phyloP scores from a whole-genome alignment of 2,329 filamentous ascomycete genomes.

The Helminthosporium solani region DNA sequence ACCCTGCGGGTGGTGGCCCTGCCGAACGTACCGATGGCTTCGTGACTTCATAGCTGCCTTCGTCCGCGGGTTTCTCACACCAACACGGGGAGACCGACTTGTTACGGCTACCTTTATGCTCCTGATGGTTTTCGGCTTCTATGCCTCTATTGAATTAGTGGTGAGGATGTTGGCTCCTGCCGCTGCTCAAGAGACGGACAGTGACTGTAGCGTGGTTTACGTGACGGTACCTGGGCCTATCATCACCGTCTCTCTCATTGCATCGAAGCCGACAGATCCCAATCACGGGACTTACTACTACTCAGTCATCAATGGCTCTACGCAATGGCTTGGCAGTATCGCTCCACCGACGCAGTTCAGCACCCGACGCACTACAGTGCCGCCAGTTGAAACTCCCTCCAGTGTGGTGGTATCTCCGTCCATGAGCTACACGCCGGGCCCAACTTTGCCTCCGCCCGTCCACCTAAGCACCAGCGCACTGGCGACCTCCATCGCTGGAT shows the following conservation, averaged over 20 bases:
- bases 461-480: neutral
- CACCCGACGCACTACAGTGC: conserved; percentile 1
- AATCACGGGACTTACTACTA: conserved; percentile 37
- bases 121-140: conserved; percentile 15
- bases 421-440: neutral
- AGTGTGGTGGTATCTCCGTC: neutral
- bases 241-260: conserved; percentile 36
- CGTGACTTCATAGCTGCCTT: conserved; percentile 12
- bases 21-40: conserved; percentile 16
- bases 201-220: conserved; percentile 35
- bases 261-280: conserved; percentile 22
- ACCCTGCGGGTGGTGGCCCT: conserved; percentile 25
- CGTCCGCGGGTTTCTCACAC: conserved; percentile 6
- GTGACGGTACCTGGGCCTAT: conserved; percentile 36
- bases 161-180: conserved; percentile 20
- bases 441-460: neutral
- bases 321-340: conserved; percentile 32
- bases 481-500: neutral
- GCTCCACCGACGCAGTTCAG: conserved; percentile 27
- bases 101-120: conserved; percentile 12
- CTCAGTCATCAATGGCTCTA: conserved; percentile 35
- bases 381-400: neutral
- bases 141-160: conserved; percentile 22
- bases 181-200: conserved; percentile 26
- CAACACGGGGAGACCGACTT: conserved; percentile 17